Evolutionary conservation across 169 alveolate species (phyloP), one percentile per base, ranked within the genome.

Genomic region (Babesia sp.): DNA sequence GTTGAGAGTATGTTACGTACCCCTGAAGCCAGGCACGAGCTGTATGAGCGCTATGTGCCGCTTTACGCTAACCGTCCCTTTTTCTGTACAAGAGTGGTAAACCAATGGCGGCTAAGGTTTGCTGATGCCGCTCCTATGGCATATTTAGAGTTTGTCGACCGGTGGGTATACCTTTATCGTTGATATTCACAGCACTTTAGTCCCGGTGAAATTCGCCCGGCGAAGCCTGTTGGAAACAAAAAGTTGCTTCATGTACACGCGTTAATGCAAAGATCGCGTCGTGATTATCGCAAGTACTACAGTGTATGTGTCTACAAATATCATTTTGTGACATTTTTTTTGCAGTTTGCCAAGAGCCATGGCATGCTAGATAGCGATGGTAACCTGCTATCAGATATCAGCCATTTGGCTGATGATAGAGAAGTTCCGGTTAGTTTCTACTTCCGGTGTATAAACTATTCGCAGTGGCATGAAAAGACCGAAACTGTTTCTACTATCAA

Each of bases 51-150:
- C 59, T 87, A 90, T 51, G 90, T 92, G 7, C 96, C 96, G 28
- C 85, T 86, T 67, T 93, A 93, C 79, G 64, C 83, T 16, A 69
- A 89, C 51, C 73, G 96, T 33, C 81, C 86, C 0, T 91, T 84
- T 76, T 93, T 90, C 72, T 90, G 74, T 80, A 93, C 96, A 9
- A 72, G 96, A 20, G 90, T 93, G 37, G 79, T 93, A 29, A 91
- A 91, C 64, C 95, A 91, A 64, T 92, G 90, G 90, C 85, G 89
- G 28, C 55, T 90, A 26, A 74, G 96, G 42, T 60, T 74, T 64
- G 28, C 93, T 39, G 96, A 93, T 71, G 90, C 93, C 7, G 90
- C 94, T 4, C 93, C 94, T 2, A 85, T 91, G 95, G 96, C 95
- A 50, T 93, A 73, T 68, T 70, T 93, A 31, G 96, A 93, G 61